Evolutionary conservation across 768 basidiomycete genomes (phyloP).

Genomic region (Termitomyces sp.): DNA sequence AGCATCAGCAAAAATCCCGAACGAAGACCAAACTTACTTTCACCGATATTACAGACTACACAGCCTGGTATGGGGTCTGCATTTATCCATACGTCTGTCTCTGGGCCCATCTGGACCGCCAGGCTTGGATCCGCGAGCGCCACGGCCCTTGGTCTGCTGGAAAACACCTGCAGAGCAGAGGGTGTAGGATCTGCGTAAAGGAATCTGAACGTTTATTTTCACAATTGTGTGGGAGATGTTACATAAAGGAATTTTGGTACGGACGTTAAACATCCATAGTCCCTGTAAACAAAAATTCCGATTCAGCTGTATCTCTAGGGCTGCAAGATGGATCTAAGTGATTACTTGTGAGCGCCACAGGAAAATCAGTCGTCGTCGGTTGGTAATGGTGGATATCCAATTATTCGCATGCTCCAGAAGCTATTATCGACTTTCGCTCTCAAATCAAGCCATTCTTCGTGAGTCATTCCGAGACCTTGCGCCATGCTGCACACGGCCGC

Average conservation of each 20-base stretch:
- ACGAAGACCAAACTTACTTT: slow-evolving; percentile 51
- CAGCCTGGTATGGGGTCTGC: slow-evolving; percentile 82
- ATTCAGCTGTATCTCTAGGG: neutral
- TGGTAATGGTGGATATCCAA: slow-evolving; percentile 88
- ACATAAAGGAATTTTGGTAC: slow-evolving; percentile 13
- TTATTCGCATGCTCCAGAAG: slow-evolving; percentile 87
- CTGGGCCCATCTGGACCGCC: slow-evolving; percentile 46
- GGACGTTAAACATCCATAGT: slow-evolving; percentile 89
- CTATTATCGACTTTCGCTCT: slow-evolving; percentile 71
- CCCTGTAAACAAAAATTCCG: slow-evolving; percentile 37
- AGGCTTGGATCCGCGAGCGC: slow-evolving; percentile 27
- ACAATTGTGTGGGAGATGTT: neutral
- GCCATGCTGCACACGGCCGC: slow-evolving; percentile 56
- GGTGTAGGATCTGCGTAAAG: slow-evolving; percentile 79
- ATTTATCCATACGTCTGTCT: slow-evolving; percentile 71
- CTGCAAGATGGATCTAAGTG: neutral
- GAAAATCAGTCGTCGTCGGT: slow-evolving; percentile 76
- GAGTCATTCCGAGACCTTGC: slow-evolving; percentile 66
- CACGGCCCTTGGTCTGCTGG: slow-evolving; percentile 34
- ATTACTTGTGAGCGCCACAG: slow-evolving; percentile 86
- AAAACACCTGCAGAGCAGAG: slow-evolving; percentile 79
- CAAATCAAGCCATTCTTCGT: slow-evolving; percentile 65
- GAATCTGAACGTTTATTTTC: slow-evolving; percentile 45
- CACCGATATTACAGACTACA: slow-evolving; percentile 88
- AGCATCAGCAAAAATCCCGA: neutral